These are phyloP conservation scores for Aleurites moluccanus DNA, from an alignment of 441 rosid genomes.

Conservation along the genomic window DNA sequence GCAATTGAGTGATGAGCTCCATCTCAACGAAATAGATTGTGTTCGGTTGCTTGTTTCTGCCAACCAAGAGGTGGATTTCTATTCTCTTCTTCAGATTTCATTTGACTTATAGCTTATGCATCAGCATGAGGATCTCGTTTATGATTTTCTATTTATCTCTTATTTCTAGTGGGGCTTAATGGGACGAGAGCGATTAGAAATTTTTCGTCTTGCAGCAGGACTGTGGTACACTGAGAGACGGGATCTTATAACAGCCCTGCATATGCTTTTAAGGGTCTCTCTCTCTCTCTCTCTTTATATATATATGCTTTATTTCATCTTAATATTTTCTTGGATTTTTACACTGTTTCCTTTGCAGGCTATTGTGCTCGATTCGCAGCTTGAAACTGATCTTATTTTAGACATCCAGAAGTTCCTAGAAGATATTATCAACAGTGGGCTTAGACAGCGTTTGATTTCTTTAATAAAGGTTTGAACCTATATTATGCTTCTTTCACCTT, in stretches of 20 bases:
- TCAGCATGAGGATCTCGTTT: slow-evolving; percentile 8
- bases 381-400: slow-evolving; percentile 65
- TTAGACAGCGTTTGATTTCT: slow-evolving; percentile 74
- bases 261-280: slow-evolving; percentile 73
- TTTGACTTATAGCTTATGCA: slow-evolving; percentile 3
- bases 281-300: slow-evolving; percentile 6
- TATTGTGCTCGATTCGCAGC: slow-evolving; percentile 85
- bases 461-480: slow-evolving; percentile 64
- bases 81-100: slow-evolving; percentile 25
- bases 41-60: slow-evolving; percentile 82
- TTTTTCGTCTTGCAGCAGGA: slow-evolving; percentile 88
- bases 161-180: slow-evolving; percentile 70
- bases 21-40: slow-evolving; percentile 86
- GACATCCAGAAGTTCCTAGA: slow-evolving; percentile 80
- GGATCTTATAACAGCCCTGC: slow-evolving; percentile 75
- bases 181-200: slow-evolving; percentile 81
- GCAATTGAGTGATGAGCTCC: slow-evolving; percentile 87
- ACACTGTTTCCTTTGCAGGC: slow-evolving; percentile 50
- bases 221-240: slow-evolving; percentile 96
- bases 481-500: slow-evolving; percentile 1
- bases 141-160: slow-evolving; percentile 18
- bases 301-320: slow-evolving; percentile 6
- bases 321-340: not conserved
- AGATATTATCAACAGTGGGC: slow-evolving; percentile 70
- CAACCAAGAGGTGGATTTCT: slow-evolving; percentile 76